Conservation (phyloP, 306 rosid species). For the Nissolia schottii region DNA sequence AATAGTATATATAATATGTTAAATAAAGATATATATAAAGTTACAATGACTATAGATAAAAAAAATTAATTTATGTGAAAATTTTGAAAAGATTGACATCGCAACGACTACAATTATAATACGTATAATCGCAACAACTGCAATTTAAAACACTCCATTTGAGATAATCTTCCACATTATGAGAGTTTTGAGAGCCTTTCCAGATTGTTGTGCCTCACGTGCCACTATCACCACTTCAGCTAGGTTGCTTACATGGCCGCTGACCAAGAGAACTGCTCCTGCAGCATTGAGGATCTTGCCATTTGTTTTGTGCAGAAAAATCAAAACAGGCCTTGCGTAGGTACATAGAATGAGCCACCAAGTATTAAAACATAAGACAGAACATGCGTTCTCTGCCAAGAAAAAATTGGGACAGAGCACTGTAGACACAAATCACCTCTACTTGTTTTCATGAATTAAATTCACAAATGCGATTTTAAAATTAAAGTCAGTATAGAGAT, state of each 20-base stretch:
- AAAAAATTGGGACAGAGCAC: background rate
- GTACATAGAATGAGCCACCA: background rate
- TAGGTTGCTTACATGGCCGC: slow-evolving; percentile 55
- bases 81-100: no score
- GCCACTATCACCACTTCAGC: slow-evolving; percentile 71
- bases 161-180: slow-evolving; percentile 52
- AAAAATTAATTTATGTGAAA: no score
- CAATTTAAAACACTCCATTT: no score
- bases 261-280: slow-evolving; percentile 75
- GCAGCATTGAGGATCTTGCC: slow-evolving; percentile 82
- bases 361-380: background rate
- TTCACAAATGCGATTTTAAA: no score
- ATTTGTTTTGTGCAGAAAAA: slow-evolving; percentile 11
- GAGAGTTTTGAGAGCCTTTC: slow-evolving; percentile 75
- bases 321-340: background rate
- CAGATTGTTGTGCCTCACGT: slow-evolving; percentile 68
- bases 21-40: no score
- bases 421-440: background rate
- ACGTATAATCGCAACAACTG: no score
- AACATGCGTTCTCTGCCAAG: background rate
- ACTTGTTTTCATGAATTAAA: background rate
- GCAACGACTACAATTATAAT: no score
- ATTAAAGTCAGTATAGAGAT: no score
- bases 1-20: no score
- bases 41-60: no score